Base-by-base conservation (phyloP, 371 early-diverging fungal genomes). In the Coemansia sp. region DNA sequence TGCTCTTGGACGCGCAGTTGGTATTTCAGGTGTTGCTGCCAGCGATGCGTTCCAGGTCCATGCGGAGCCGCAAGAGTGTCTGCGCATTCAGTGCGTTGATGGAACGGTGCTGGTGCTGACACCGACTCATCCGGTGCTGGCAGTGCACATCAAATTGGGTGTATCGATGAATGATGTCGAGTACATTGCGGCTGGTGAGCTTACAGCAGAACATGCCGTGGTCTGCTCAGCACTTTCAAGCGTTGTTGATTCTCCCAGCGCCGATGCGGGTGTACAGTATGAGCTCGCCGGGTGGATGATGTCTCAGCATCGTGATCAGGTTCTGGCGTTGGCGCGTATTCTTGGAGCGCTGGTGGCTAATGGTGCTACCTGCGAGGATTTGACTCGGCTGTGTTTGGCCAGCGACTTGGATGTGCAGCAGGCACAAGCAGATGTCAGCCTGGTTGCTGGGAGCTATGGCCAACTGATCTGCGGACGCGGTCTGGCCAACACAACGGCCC, bases 111-210 rank as follows among this genome's bases (percentile, higher is more conserved):
- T 79, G 52, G 67, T 56, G 21, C 58, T 75, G n/a, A 79, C 79
- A 30, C 63, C 71, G n/a, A 63, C 71, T 11, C 79, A 79, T 33
- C 79, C 79, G 25, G 79, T 79, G 28, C 65, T 79, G 23, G 71
- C 72, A 2, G 47, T 71, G 25, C 64, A 47, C 37, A 44, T 56
- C 28, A 25, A n/a, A 14, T 14, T 50, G 5, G 63, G 63, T 18
- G 67, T 54, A 3, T 51, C 60, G 14, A 39, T 74, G 20, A 62
- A 61, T 18, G 63, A 71, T 6, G 68, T 75, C 21, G 37, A 44
- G 25, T 79, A 71, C 33, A 48, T 79, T 12, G 51, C 71, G 4
- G 79, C 79, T 3, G 65, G 65, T 23, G 62, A 62, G 9, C 66
- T 79, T n/a, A 65, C 67, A 0, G 39, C 58, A 1, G 68, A 50